These are phyloP conservation scores for Conidiobolus incongruus DNA, from an alignment of 371 early-diverging fungal species.

Conservation along the genomic window DNA sequence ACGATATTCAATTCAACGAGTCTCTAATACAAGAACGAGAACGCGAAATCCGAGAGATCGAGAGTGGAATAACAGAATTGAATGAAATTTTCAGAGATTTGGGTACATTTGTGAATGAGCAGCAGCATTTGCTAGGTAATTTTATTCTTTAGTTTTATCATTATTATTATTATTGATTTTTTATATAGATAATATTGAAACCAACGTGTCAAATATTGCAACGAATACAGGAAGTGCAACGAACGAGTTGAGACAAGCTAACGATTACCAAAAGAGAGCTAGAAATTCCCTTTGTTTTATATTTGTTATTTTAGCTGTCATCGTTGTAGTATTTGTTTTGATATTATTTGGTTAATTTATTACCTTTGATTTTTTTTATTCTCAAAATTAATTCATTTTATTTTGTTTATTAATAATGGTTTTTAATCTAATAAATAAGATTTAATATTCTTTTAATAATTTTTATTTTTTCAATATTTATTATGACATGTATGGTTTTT, in stretches of 20 bases:
- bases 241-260: conserved; percentile 56
- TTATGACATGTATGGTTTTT: too few relatives aligned
- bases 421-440: too few relatives aligned
- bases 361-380: too few relatives aligned
- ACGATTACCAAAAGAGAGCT: conserved; percentile 51
- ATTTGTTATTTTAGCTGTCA: conserved; percentile 38
- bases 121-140: conserved; percentile 74
- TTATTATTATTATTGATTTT: too few relatives aligned
- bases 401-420: too few relatives aligned
- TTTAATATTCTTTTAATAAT: too few relatives aligned
- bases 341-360: conserved; percentile 3
- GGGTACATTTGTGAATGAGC: conserved; percentile 86
- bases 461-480: too few relatives aligned
- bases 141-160: too few relatives aligned
- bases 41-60: conserved; percentile 74
- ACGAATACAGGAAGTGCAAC: conserved; percentile 57
- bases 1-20: conserved; percentile 83
- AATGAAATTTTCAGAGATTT: conserved; percentile 93
- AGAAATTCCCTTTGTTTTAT: conserved; percentile 66
- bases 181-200: conserved; percentile 79
- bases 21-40: conserved; percentile 81
- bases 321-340: conserved; percentile 21
- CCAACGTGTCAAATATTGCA: conserved; percentile 57
- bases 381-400: too few relatives aligned
- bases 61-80: conserved; percentile 71